Evolutionary conservation across 2,329 filamentous ascomycete genomes (phyloP), one percentile per base, ranked within the genome.

Genomic region (Fusarium sambucinum): DNA sequence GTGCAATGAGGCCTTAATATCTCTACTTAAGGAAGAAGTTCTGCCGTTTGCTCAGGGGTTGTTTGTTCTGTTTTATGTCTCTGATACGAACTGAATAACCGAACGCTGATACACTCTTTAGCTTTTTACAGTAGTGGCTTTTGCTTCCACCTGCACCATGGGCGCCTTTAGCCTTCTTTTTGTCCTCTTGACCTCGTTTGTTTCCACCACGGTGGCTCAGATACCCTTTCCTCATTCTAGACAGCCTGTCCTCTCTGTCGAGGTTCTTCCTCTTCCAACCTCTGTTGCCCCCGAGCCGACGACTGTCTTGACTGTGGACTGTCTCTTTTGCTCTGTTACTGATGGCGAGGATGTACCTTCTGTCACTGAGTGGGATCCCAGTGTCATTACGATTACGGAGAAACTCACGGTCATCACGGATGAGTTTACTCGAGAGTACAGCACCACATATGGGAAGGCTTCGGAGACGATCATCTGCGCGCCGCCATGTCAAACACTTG

Each of bases 391-490:
- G 9, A 5, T 45, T 6, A 51, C 58, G n/a, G 41, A 55, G n/a
- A 30, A 13, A 41, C 19, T 41, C 33, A 25, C 21, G 19, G 17
- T 19, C n/a, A 37, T 13, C 25, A 35, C 45, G 21, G 44, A 17
- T 19, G 33, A 51, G 33, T 51, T 51, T 10, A 19, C 21, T 40
- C 47, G 35, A 17, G 27, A 13, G 27, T 42, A 29, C 30, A 40
- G 41, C 19, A 44, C 57, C 37, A 48, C 48, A 12, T 46, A 51
- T 41, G 54, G 23, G 13, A 42, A 56, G 29, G 45, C 41, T 27
- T 45, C 68, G 6, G 60, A 63, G 46, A 73, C 69, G 30, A 68
- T 72, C 16, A 35, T 67, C 17, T 74, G 73, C 42, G 58, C 69
- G 11, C 63, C 70, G 8, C 45, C 55, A 32, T 74, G 72, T 32